Conservation (phyloP, 805 yeast genomes). For the Saccharomycopsis olivae region DNA sequence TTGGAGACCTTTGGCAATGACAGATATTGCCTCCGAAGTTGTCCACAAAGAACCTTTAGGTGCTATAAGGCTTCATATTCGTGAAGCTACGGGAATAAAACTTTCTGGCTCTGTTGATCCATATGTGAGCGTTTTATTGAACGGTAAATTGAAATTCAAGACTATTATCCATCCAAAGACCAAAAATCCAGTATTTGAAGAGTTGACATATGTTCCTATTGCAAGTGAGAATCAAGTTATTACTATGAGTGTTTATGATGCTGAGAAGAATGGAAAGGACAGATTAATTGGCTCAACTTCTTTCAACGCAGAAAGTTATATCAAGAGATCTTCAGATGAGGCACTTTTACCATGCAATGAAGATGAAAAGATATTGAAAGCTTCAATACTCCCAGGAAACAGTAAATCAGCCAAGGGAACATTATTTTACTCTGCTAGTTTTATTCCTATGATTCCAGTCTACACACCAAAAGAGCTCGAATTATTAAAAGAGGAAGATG, state of each 20-base stretch:
- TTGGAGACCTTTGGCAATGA: constrained; percentile 64
- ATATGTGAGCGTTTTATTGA: constrained; percentile 47
- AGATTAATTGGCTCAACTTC: constrained; percentile 51
- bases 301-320: constrained; percentile 37
- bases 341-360: constrained; percentile 42
- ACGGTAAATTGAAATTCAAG: constrained; percentile 45
- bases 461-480: constrained; percentile 46
- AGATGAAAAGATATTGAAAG: constrained; percentile 31
- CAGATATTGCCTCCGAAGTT: constrained; percentile 36
- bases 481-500: constrained; percentile 34
- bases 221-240: constrained; percentile 49
- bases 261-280: constrained; percentile 52
- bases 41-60: constrained; percentile 54
- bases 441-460: constrained; percentile 56
- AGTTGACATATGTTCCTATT: constrained; percentile 50
- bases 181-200: constrained; percentile 47
- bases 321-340: constrained; percentile 38
- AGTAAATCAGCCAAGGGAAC: constrained; percentile 40
- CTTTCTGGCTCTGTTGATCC: constrained; percentile 71
- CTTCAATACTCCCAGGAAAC: constrained; percentile 23
- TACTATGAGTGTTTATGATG: constrained; percentile 52
- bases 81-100: constrained; percentile 40
- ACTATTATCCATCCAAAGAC: constrained; percentile 46
- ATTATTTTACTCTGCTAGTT: constrained; percentile 45
- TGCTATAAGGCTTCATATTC: constrained; percentile 47